Evolutionary conservation across 371 early-diverging fungal species (phyloP).

Genomic region (Syncephalastrum racemosum): DNA sequence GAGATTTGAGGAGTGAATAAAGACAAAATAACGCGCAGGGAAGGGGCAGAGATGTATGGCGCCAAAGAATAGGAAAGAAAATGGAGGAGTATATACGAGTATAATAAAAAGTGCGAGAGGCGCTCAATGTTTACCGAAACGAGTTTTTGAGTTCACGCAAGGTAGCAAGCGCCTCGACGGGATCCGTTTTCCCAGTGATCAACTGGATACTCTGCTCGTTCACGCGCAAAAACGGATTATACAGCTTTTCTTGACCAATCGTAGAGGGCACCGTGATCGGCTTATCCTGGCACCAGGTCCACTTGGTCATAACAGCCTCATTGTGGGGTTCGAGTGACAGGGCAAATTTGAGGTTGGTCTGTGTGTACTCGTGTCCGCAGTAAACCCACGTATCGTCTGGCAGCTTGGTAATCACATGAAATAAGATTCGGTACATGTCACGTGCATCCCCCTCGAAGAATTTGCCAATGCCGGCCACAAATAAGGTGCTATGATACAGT

Average conservation of each 20-base stretch:
- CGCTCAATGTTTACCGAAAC: slow-evolving; percentile 3
- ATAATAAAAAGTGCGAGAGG: background rate
- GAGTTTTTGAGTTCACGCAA: slow-evolving; percentile 77
- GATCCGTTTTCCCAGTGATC: slow-evolving; percentile 60
- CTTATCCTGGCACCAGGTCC: slow-evolving; percentile 53
- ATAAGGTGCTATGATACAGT: slow-evolving; percentile 28
- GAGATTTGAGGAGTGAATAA: background rate
- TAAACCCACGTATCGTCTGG: slow-evolving; percentile 88
- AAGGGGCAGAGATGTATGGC: background rate
- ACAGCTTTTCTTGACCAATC: slow-evolving; percentile 79
- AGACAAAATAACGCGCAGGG: background rate
- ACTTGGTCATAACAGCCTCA: slow-evolving; percentile 49
- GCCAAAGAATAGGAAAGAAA: background rate
- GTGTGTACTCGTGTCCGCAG: slow-evolving; percentile 80
- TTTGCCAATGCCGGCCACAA: slow-evolving; percentile 78
- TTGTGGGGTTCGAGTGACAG: slow-evolving; percentile 47
- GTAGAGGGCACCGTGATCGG: slow-evolving; percentile 79
- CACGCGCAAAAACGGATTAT: slow-evolving; percentile 90
- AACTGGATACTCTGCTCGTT: slow-evolving; percentile 64
- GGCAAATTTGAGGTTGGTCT: slow-evolving; percentile 45
- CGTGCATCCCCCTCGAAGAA: slow-evolving; percentile 91
- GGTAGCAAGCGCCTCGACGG: slow-evolving; percentile 74
- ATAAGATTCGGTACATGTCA: slow-evolving; percentile 81
- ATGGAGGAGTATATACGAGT: background rate
- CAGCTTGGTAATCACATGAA: slow-evolving; percentile 67